These are phyloP conservation scores for Cladosporium sp. DNA, from an alignment of 2,329 filamentous ascomycete genomes.

Conservation along the genomic window DNA sequence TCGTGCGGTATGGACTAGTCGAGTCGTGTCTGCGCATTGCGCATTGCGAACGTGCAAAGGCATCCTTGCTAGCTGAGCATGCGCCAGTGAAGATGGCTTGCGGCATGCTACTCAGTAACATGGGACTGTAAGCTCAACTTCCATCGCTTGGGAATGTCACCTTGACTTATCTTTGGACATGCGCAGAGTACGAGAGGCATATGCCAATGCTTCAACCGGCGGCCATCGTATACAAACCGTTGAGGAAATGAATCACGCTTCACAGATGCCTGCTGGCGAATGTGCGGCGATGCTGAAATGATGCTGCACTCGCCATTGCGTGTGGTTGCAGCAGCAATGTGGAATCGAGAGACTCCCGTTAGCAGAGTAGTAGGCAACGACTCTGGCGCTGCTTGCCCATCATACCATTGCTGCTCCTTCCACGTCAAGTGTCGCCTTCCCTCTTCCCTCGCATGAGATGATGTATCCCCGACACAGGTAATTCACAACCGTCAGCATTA, in stretches of 20 bases:
- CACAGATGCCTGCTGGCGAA: not conserved
- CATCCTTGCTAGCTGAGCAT: not conserved
- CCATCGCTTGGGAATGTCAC: not conserved
- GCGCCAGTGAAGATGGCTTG: not conserved
- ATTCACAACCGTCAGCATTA: not conserved
- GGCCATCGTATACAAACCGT: not conserved
- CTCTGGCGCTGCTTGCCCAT: not conserved
- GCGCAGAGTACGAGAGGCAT: not conserved
- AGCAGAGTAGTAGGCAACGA: not conserved
- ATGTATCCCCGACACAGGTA: not conserved
- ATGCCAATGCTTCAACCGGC: not conserved
- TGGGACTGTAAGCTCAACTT: not conserved
- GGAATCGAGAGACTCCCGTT: not conserved
- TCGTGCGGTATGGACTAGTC: not conserved
- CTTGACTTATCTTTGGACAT: not conserved
- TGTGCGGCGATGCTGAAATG: not conserved
- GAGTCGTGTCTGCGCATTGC: not conserved
- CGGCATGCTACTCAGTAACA: not conserved
- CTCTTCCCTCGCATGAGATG: not conserved
- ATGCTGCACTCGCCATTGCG: not conserved
- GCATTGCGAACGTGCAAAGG: not conserved
- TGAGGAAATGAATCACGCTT: not conserved
- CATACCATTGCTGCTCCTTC: not conserved
- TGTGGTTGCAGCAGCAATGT: not conserved
- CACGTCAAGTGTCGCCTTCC: not conserved